Conservation (phyloP, 805 yeast genomes). For the Lipomyces sp. region DNA sequence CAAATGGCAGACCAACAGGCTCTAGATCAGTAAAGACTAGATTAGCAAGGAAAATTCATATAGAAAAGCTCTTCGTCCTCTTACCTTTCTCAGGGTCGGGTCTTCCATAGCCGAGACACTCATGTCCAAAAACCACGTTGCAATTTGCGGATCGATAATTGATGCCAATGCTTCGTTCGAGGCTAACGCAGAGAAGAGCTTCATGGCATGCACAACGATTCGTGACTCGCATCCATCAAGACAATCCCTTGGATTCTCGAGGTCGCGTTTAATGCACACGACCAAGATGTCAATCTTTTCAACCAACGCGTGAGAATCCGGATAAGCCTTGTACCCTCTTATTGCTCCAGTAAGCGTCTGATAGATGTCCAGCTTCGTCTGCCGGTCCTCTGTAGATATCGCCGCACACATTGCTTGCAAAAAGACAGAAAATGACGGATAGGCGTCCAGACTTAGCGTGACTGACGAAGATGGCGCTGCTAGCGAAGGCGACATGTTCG, state of each 20-base stretch:
- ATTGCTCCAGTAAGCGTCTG: constrained; percentile 9
- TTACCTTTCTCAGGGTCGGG: constrained; percentile 13
- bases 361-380: constrained; percentile 21
- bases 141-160: constrained; percentile 12
- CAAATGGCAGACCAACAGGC: constrained; percentile 9
- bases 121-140: constrained; percentile 9
- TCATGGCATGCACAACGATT: constrained; percentile 17
- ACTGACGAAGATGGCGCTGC: not conserved
- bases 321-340: constrained; percentile 10
- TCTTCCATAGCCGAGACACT: constrained; percentile 9
- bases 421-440: constrained; percentile 21
- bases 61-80: not conserved
- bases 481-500: not conserved
- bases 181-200: constrained; percentile 7
- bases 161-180: constrained; percentile 3
- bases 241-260: constrained; percentile 16
- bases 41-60: not conserved
- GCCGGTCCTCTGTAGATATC: constrained; percentile 13
- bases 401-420: constrained; percentile 20
- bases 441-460: constrained; percentile 11
- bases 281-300: constrained; percentile 5
- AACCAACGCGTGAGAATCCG: constrained; percentile 12
- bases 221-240: constrained; percentile 23
- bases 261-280: constrained; percentile 18
- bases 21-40: constrained; percentile 3